Conservation (phyloP, 2,329 filamentous ascomycete genomes). For the Ophiosphaerella narmari region DNA sequence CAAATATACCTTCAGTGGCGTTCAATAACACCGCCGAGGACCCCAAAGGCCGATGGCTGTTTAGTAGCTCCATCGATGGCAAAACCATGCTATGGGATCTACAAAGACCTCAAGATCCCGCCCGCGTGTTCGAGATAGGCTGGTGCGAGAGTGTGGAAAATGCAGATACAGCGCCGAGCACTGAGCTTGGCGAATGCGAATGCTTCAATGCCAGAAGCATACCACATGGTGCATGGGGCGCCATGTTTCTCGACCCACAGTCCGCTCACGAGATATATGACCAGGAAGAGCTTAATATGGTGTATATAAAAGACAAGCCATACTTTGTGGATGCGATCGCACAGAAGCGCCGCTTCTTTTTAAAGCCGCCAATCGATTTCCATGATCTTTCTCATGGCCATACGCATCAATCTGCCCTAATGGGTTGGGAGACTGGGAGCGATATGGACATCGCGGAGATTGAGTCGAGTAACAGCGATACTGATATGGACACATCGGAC, state of each 20-base stretch:
- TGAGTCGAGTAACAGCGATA: no score
- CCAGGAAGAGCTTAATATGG: background rate
- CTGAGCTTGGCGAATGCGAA: conserved; percentile 9
- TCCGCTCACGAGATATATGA: conserved; percentile 24
- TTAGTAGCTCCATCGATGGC: conserved; percentile 62
- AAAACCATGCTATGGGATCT: conserved; percentile 55
- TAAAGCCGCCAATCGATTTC: no score
- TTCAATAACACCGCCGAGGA: conserved; percentile 65
- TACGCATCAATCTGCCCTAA: no score
- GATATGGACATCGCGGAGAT: no score
- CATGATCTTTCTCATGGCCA: no score
- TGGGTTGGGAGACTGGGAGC: no score
- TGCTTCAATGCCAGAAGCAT: conserved; percentile 14
- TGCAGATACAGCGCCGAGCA: conserved; percentile 10
- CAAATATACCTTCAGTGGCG: conserved; percentile 62
- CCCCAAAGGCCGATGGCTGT: conserved; percentile 59
- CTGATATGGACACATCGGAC: no score
- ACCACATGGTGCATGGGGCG: conserved; percentile 36
- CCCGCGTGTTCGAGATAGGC: conserved; percentile 28
- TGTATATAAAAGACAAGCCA: background rate
- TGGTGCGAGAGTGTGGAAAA: conserved; percentile 24
- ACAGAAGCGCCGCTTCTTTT: conserved; percentile 1
- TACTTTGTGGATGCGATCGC: conserved; percentile 15
- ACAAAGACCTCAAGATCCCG: conserved; percentile 17
- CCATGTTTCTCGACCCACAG: conserved; percentile 32